Evolutionary conservation across 495 filamentous ascomycete species (phyloP).

Genomic region (Sordaria brevicollis): DNA sequence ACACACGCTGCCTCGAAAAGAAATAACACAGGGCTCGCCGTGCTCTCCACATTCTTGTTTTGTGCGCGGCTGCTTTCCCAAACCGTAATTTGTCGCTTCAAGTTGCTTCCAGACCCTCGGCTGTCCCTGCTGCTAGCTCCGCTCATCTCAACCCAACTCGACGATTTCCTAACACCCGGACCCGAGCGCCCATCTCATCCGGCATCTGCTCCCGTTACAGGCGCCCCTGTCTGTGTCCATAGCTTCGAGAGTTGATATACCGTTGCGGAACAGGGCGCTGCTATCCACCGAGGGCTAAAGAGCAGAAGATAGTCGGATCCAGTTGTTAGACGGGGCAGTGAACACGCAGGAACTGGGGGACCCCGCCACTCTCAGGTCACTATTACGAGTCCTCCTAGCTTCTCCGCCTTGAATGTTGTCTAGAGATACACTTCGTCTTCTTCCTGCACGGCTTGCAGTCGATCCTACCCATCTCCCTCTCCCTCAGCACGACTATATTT

Average conservation of each 20-base stretch:
- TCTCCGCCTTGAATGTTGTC: conserved; percentile 19
- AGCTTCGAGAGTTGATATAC: not conserved
- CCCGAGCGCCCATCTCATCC: conserved; percentile 1
- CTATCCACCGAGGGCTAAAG: conserved; percentile 2
- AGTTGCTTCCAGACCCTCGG: conserved; percentile 6
- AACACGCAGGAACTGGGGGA: conserved; percentile 18
- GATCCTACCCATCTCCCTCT: conserved; percentile 16
- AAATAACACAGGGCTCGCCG: conserved; percentile 23
- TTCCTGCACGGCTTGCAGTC: conserved; percentile 12
- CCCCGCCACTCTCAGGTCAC: conserved; percentile 17
- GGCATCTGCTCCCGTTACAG: conserved; percentile 1
- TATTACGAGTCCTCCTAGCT: conserved; percentile 11
- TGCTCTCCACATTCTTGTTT: conserved; percentile 23
- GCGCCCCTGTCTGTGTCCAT: not conserved
- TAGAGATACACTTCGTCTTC: conserved; percentile 5
- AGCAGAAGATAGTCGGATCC: conserved; percentile 8
- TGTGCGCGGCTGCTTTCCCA: conserved; percentile 22
- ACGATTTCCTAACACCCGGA: not conserved
- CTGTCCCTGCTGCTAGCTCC: conserved; percentile 5
- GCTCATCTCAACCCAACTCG: conserved; percentile 2
- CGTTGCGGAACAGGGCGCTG: conserved; percentile 7
- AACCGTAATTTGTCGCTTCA: conserved; percentile 18
- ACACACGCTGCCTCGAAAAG: conserved; percentile 28
- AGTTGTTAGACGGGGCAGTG: conserved; percentile 11
- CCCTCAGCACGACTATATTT: conserved; percentile 22